These are phyloP conservation scores for Kodamaea sp. DNA, from an alignment of 1,139 yeast genomes.

Conservation along the genomic window DNA sequence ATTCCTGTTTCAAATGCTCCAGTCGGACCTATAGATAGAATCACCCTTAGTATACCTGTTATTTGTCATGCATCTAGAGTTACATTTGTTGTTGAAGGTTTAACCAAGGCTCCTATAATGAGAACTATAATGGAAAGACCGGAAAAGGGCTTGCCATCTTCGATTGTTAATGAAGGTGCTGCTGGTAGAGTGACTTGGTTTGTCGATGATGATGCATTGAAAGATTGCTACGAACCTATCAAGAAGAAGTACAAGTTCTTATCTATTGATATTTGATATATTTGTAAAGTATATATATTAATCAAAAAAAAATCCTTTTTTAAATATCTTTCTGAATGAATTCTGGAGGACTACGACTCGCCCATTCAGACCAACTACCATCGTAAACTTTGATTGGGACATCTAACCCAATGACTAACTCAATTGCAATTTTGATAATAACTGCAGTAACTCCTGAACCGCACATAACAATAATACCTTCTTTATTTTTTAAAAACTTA, in stretches of 20 bases:
- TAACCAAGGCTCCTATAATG: conserved; percentile 91
- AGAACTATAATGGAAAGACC: conserved; percentile 95
- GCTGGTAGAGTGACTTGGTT: conserved; percentile 98
- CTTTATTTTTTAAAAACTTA: conserved; percentile 25
- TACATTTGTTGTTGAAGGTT: conserved; percentile 92
- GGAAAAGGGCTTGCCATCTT: conserved; percentile 91
- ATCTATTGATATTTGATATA: conserved; percentile 21
- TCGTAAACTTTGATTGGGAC: conserved; percentile 75
- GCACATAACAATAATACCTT: conserved; percentile 80
- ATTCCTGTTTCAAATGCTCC: conserved; percentile 94
- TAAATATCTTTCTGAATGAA: conserved; percentile 25
- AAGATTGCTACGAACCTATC: conserved; percentile 70
- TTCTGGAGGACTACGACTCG: conserved; percentile 40
- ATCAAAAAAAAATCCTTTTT: not conserved
- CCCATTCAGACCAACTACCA: conserved; percentile 90
- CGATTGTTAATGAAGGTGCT: conserved; percentile 92
- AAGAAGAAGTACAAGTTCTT: conserved; percentile 70
- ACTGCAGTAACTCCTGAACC: conserved; percentile 97
- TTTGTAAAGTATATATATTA: not conserved
- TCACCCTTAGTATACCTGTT: conserved; percentile 90
- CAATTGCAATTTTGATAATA: conserved; percentile 55
- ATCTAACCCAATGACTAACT: conserved; percentile 53
- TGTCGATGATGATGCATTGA: conserved; percentile 92
- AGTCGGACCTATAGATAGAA: conserved; percentile 80
- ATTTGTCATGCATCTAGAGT: conserved; percentile 92